Percentiles rank a stretch among this genome's conserved stretches.
Conservation (phyloP, 768 basidiomycete species). For the Guyanaporus albipodus region DNA sequence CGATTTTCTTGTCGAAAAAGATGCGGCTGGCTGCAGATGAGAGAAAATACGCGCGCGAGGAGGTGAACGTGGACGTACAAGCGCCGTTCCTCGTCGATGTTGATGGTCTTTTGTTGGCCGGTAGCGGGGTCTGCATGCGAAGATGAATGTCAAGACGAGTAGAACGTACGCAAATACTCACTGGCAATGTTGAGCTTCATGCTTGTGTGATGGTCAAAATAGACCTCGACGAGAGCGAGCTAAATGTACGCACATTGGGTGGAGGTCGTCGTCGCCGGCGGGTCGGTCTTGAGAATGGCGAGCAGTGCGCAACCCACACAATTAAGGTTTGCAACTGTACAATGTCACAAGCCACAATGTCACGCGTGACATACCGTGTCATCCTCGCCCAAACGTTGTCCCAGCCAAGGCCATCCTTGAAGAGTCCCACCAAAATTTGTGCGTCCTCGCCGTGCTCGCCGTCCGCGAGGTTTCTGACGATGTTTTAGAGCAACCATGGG, state of each 20-base stretch:
- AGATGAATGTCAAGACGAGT: slow-evolving; percentile 9
- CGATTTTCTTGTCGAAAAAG: slow-evolving; percentile 97
- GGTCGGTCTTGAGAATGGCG: slow-evolving; percentile 26
- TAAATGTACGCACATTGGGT: slow-evolving; percentile 24
- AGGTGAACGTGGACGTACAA: slow-evolving; percentile 47
- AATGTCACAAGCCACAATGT: slow-evolving; percentile 40
- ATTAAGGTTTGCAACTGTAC: slow-evolving; percentile 63
- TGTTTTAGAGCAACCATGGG: slow-evolving; percentile 59
- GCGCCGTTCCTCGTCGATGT: slow-evolving; percentile 88
- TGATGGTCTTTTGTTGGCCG: slow-evolving; percentile 94
- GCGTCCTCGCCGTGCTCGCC: slow-evolving; percentile 21
- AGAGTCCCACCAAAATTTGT: slow-evolving; percentile 32
- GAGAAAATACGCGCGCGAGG: not conserved
- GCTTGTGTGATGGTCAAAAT: slow-evolving; percentile 31
- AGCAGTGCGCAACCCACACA: slow-evolving; percentile 17
- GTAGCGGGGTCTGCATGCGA: slow-evolving; percentile 79
- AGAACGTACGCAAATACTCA: slow-evolving; percentile 39
- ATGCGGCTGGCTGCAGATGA: slow-evolving; percentile 57
- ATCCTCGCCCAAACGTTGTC: slow-evolving; percentile 14
- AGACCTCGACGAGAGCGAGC: not conserved
- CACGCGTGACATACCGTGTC: slow-evolving; percentile 26
- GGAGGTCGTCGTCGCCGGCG: slow-evolving; percentile 29
- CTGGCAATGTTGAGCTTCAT: slow-evolving; percentile 99
- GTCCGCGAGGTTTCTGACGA: slow-evolving; percentile 9
- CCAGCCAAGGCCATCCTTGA: slow-evolving; percentile 1